Base-by-base conservation (phyloP, 2,329 filamentous ascomycete genomes). In the Scopulariopsis brevicaulis region DNA sequence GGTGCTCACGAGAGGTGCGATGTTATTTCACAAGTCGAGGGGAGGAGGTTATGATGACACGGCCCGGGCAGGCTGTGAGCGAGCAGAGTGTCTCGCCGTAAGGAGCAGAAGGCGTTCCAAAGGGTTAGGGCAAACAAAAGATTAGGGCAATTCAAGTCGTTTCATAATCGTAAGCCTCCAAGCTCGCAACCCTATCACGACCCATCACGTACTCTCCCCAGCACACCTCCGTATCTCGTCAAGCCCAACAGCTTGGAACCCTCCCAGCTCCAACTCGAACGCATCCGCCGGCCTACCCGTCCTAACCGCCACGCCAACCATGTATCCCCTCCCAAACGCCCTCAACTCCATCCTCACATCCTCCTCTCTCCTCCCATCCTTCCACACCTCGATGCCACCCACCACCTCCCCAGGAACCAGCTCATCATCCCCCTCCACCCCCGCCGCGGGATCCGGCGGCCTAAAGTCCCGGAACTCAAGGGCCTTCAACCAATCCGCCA, bases 401-500 rank as follows among this genome's bases (percentile, higher is more conserved):
- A 37, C 61, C 12, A 61, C 60, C 14, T 61, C 61, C 10, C 54
- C 53, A 52, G 53, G 51, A n/a, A 65, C 64, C 53, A 67, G 67
- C 4, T 20, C 24, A 12, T 18, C 35, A 14, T n/a, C 51, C 1
- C n/a, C 56, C 15, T 5, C 10, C 7, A 15, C 34, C 22, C 40
- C 34, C 15, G 4, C 20, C 25, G 66, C 67, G 10, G 70, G 68
- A 57, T 59, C 61, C 3, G 85, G 84, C 54, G 84, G 79, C 55
- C 75, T 73, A 56, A 89, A 86, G 54, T 77, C 73, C 59, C 77
- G 74, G 66, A 93, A 89, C 64, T 91, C 85, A 10, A 92, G 73
- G 55, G 87, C 80, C 55, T 74, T 74, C 54, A 93, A 75, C 89
- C 89, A 93, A 4, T 76, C 75, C 0, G 89, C 89, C 10, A 91